Evolutionary conservation across 208 protist species (phyloP).

Genomic region (Hexamita inflata): DNA sequence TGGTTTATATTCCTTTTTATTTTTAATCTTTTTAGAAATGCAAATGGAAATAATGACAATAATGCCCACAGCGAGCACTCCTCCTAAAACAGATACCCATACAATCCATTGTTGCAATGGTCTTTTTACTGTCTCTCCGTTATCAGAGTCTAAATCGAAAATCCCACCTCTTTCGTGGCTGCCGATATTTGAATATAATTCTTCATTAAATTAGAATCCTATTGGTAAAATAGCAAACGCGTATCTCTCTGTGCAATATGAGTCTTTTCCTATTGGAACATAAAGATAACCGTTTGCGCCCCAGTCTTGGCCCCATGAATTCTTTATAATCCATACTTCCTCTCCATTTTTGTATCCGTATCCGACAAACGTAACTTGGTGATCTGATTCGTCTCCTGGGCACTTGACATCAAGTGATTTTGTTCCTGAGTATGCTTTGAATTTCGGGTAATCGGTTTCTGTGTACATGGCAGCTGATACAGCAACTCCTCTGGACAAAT

Average conservation of each 20-base stretch:
- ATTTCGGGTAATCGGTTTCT: neutral
- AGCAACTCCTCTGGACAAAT: neutral
- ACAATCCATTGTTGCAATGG: no score
- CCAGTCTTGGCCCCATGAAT: neutral
- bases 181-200: no score
- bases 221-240: neutral
- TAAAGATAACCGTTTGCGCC: neutral
- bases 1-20: no score
- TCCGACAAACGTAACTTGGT: neutral
- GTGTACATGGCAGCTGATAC: neutral
- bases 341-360: neutral
- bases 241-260: neutral
- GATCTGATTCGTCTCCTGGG: neutral
- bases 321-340: neutral
- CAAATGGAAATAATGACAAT: no score
- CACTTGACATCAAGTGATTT: neutral
- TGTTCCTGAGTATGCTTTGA: neutral
- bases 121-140: no score
- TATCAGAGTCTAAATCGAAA: no score
- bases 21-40: no score
- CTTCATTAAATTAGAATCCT: no score
- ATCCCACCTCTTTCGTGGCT: no score
- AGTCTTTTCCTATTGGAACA: neutral
- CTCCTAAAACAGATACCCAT: no score
- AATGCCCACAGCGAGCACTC: no score